Base-by-base conservation (phyloP, 2,329 filamentous ascomycete genomes). In the Penicillium brevicompactum region DNA sequence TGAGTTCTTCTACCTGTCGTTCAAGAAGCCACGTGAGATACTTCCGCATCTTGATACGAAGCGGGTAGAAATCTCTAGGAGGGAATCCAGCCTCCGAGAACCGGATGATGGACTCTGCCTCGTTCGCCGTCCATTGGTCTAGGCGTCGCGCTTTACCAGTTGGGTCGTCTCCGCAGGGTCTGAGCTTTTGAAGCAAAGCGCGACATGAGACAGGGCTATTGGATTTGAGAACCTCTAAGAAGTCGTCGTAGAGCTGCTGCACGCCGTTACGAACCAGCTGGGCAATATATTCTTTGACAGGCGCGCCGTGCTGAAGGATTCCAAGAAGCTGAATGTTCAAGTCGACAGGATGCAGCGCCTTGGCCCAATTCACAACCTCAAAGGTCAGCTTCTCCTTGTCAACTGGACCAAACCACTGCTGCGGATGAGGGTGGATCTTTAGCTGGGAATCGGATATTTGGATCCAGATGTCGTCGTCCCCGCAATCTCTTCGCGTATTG, bases 321-420 rank as follows among this genome's bases (percentile, higher is more conserved):
- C 77, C 77, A 7, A 87, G 71, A 43, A 86, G 80, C 8, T 82
- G 80, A 2, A 78, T 71, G 56, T 85, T 82, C 0, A 87, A 68
- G 6, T 77, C 70, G 2, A 78, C 78, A 0, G 76, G 61, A n/a
- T 69, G 70, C 6, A 80, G 70, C 1, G 67, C 65, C 6, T 73
- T 74, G 4, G 80, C 81, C 61, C 73, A 80, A 22, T 77, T 78
- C 9, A 81, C 72, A 4, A 86, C 74, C 48, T 86, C 83, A 56
- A 87, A 85, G 0, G 80, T 83, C n/a, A 83, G 68, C 46, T 84
- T 76, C 47, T 71, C 78, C 0, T 68, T 67, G 27, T 75, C 70
- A 6, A 75, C 66, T 10, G 66, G 64, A 0, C 60, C 55, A 21
- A 73, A 67, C 61, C 65, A 70, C 16, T 73, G 56, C 2, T 55